Evolutionary conservation across 2,329 filamentous ascomycete genomes (phyloP).

Genomic region (Venturia pyrina): DNA sequence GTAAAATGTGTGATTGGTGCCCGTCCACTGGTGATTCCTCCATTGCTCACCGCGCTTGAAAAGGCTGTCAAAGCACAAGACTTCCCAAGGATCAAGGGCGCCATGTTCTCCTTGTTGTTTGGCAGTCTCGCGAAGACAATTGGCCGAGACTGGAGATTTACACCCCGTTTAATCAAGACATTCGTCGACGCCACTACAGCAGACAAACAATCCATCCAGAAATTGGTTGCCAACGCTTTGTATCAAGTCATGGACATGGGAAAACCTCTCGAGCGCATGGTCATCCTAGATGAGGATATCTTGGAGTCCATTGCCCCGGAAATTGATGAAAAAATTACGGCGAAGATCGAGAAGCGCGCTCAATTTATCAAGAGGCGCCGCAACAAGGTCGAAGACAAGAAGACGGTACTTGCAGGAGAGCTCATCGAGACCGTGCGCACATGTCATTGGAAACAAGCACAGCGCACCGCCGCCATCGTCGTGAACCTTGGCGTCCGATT

Average conservation of each 20-base stretch:
- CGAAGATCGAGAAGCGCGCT: slow-evolving; percentile 55
- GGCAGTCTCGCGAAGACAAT: slow-evolving; percentile 82
- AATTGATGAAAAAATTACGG: slow-evolving; percentile 37
- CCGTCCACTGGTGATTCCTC: slow-evolving; percentile 78
- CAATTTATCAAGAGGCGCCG: slow-evolving; percentile 67
- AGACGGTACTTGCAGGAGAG: slow-evolving; percentile 69
- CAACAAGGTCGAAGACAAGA: slow-evolving; percentile 70
- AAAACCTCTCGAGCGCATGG: slow-evolving; percentile 75
- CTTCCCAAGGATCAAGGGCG: slow-evolving; percentile 87
- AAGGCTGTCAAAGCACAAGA: slow-evolving; percentile 70
- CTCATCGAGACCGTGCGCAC: slow-evolving; percentile 65
- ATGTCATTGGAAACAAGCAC: slow-evolving; percentile 95
- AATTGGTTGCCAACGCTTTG: slow-evolving; percentile 67
- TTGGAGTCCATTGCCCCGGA: slow-evolving; percentile 52
- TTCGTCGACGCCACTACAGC: slow-evolving; percentile 86
- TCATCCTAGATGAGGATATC: slow-evolving; percentile 63
- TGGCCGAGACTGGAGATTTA: slow-evolving; percentile 87
- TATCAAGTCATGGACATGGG: slow-evolving; percentile 89
- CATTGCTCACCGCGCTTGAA: slow-evolving; percentile 69
- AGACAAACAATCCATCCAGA: slow-evolving; percentile 91
- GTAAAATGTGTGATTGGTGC: slow-evolving; percentile 85
- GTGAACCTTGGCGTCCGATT: slow-evolving; percentile 88
- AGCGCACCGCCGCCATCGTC: slow-evolving; percentile 79
- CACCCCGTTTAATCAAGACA: slow-evolving; percentile 76
- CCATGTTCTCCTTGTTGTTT: slow-evolving; percentile 81